A percentile compares a stretch with the other conserved stretches of the same genome.
phyloP scores from a whole-genome alignment of 768 basidiomycete species.

The Hypholoma fasciculare region DNA sequence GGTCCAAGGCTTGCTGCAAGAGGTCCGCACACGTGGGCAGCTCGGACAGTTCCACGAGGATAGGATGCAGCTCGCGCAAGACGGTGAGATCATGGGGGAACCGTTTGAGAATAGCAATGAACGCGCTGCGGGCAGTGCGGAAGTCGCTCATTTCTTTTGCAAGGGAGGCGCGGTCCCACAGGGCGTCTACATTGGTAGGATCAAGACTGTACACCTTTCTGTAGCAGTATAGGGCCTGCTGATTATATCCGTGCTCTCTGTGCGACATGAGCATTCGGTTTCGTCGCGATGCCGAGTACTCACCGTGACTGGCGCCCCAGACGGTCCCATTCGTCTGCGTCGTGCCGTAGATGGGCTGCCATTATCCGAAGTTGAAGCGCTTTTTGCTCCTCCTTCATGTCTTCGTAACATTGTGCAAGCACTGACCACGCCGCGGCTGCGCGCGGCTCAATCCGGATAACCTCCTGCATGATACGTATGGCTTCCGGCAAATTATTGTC shows the following conservation, averaged over 20 bases:
- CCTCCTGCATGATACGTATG: constrained; percentile 83
- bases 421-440: constrained; percentile 85
- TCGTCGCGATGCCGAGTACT: background rate
- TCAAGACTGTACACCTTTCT: constrained; percentile 79
- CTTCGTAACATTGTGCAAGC: constrained; percentile 81
- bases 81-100: constrained; percentile 81
- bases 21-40: constrained; percentile 62
- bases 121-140: constrained; percentile 61
- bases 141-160: constrained; percentile 76
- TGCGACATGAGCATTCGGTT: background rate
- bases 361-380: constrained; percentile 85
- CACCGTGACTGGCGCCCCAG: constrained; percentile 78
- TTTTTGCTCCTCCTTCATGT: constrained; percentile 65
- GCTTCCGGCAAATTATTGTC: constrained; percentile 66
- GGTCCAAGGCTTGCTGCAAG: constrained; percentile 72
- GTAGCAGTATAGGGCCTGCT: constrained; percentile 92
- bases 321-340: constrained; percentile 86
- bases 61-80: constrained; percentile 73
- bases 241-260: constrained; percentile 70
- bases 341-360: constrained; percentile 84
- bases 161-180: constrained; percentile 87
- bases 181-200: constrained; percentile 77
- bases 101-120: constrained; percentile 69
- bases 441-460: constrained; percentile 91
- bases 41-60: constrained; percentile 75